Conservation (phyloP, 129 eudicot genomes). For the Sambucus nigra region DNA sequence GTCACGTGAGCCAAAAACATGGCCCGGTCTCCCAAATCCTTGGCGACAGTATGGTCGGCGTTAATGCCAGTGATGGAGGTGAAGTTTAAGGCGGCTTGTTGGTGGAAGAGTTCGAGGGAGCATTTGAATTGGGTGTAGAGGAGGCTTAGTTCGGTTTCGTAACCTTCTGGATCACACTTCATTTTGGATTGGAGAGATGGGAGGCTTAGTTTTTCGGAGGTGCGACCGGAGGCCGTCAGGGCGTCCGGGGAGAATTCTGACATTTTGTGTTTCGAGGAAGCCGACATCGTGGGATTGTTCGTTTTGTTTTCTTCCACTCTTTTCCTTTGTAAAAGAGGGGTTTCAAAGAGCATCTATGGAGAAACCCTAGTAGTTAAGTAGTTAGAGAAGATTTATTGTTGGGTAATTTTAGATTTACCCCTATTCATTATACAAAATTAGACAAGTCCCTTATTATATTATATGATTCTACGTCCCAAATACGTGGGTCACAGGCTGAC, state of each 20-base stretch:
- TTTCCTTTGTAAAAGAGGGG: not conserved
- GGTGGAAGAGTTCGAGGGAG: constrained; percentile 65
- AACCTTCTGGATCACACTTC: constrained; percentile 92
- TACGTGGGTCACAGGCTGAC: too few species aligned
- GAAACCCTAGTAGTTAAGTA: constrained; percentile 5
- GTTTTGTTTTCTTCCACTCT: not conserved
- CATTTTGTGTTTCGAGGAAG: constrained; percentile 8
- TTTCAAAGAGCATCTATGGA: too few species aligned
- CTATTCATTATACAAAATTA: too few species aligned
- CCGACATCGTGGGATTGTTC: not conserved
- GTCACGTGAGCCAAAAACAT: constrained; percentile 88
- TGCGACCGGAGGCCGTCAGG: constrained; percentile 63
- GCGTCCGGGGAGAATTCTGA: constrained; percentile 42
- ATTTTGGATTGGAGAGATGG: constrained; percentile 73
- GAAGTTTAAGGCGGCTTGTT: constrained; percentile 72
- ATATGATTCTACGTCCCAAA: too few species aligned
- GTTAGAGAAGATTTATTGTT: too few species aligned
- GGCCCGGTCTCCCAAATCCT: constrained; percentile 71
- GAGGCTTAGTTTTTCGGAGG: constrained; percentile 60
- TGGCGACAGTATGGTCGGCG: constrained; percentile 58
- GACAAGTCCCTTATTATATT: too few species aligned
- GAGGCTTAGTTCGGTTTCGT: constrained; percentile 50
- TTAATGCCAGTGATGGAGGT: constrained; percentile 61
- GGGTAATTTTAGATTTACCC: too few species aligned
- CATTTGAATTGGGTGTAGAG: constrained; percentile 83